A percentile compares a stretch with the other conserved stretches of the same genome.
phyloP scores from a whole-genome alignment of 148 eudicot genomes.

The Bassia scoparia region DNA sequence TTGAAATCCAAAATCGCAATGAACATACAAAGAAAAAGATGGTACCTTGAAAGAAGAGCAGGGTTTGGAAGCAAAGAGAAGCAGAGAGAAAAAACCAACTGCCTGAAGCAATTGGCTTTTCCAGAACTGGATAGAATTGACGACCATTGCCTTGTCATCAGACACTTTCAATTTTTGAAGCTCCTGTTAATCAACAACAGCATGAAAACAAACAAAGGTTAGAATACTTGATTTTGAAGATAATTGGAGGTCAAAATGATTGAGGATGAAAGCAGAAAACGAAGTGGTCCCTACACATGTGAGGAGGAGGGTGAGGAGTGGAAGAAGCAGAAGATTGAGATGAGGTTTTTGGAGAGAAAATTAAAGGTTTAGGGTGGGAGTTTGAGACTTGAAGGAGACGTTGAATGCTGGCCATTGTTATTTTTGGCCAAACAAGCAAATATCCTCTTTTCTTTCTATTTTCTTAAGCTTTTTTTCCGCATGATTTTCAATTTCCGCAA shows the following conservation, averaged over 20 bases:
- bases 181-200: conserved; percentile 16
- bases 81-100: conserved; percentile 57
- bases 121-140: conserved; percentile 19
- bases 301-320: conserved; percentile 11
- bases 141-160: conserved; percentile 2
- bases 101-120: conserved; percentile 47
- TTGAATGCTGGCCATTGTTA: conserved; percentile 56
- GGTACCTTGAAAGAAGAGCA: conserved; percentile 79
- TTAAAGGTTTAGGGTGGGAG: conserved; percentile 17
- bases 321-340: conserved; percentile 18
- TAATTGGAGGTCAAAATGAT: conserved; percentile 6
- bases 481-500: too few species aligned
- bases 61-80: conserved; percentile 71
- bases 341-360: conserved; percentile 9
- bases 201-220: not conserved
- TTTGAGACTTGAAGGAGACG: conserved; percentile 41
- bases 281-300: conserved; percentile 15
- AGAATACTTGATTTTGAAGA: not conserved
- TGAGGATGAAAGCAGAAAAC: not conserved
- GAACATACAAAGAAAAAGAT: not conserved
- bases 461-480: too few species aligned
- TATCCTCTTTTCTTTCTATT: too few species aligned
- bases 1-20: not conserved
- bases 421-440: conserved; percentile 3
- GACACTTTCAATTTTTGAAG: not conserved